These are phyloP conservation scores for Phoma sp. DNA, from an alignment of 2,329 filamentous ascomycete species.

Conservation along the genomic window DNA sequence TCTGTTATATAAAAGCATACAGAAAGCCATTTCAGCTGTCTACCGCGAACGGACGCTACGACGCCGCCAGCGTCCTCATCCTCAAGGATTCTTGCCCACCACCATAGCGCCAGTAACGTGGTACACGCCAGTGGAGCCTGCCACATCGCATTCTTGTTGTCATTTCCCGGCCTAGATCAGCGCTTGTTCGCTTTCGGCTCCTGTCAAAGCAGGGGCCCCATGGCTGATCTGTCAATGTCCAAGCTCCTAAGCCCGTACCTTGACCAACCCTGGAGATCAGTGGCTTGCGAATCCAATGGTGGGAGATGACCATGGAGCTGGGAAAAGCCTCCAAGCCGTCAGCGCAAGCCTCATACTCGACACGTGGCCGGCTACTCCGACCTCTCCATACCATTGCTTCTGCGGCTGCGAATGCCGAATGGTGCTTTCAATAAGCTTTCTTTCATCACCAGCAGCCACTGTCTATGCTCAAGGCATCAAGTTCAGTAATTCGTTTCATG, in stretches of 20 bases:
- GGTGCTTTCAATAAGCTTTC: conserved; percentile 6
- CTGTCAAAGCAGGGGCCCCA: conserved; percentile 26
- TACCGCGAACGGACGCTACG: conserved; percentile 23
- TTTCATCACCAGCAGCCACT: background rate
- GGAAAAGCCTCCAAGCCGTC: conserved; percentile 1
- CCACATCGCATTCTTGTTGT: conserved; percentile 23
- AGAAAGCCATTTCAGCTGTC: conserved; percentile 14
- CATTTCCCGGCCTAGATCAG: conserved; percentile 23
- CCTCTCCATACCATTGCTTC: conserved; percentile 10
- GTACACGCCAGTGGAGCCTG: conserved; percentile 28
- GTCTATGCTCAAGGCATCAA: conserved; percentile 1
- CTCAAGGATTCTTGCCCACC: conserved; percentile 25
- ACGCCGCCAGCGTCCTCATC: conserved; percentile 26
- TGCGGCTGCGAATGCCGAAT: conserved; percentile 25
- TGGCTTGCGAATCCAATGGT: conserved; percentile 13
- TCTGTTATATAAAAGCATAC: conserved; percentile 20
- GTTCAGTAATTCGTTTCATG: background rate
- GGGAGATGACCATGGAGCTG: conserved; percentile 17
- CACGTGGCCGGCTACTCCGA: conserved; percentile 16
- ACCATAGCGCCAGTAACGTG: conserved; percentile 28
- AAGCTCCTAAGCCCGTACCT: conserved; percentile 21
- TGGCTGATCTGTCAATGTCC: conserved; percentile 24
- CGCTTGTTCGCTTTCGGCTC: conserved; percentile 24
- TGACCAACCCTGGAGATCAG: conserved; percentile 12
- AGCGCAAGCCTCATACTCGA: conserved; percentile 5